Evolutionary conservation across 805 yeast genomes (phyloP), one percentile per base, ranked within the genome.

Genomic region (Candida krabiensis): DNA sequence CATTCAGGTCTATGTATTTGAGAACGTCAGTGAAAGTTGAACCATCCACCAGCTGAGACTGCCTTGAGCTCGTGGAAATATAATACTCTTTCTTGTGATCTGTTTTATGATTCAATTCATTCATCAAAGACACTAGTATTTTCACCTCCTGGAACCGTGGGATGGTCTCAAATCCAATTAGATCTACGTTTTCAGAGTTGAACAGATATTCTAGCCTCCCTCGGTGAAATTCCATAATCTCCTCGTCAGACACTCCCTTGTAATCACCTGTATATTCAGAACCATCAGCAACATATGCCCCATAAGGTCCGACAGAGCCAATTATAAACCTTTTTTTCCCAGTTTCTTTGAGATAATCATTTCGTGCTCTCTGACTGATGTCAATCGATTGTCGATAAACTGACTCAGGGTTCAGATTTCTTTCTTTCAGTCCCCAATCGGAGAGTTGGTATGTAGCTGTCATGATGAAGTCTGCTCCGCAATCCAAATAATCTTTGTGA

Each of bases 291-390:
- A 83, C 53, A 47, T 63, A 78, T 0, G 90, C 85, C 1, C 90
- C 95, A 55, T 77, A 86, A 0, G 95, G 87, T 0, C 95, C 96
- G 25, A 85, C 60, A 6, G 86, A 76, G 0, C 86, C 95, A 2
- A 76, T 77, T 4, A 80, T 67, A 28, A 49, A 51, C 7, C 51
- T 30, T 11, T 30, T 9, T 9, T 31, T 39, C 3, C 44, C 47
- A 6, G 46, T 32, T n/a, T 37, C 33, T 21, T 44, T 30, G 4
- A 52, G 21, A 35, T 41, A 35, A 14, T 47, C 22, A 41, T 44
- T 23, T 19, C 42, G 40, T 3, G 63, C 63, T 14, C 28, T 27
- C 12, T 33, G 30, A 16, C 60, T 55, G 25, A 59, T 44, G 7
- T 46, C 55, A 14, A 62, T 44, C 12, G 63, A 49, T 12, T 42